These are phyloP conservation scores for Cyclanthera cordifolia DNA, from an alignment of 306 rosid genomes.

Conservation along the genomic window DNA sequence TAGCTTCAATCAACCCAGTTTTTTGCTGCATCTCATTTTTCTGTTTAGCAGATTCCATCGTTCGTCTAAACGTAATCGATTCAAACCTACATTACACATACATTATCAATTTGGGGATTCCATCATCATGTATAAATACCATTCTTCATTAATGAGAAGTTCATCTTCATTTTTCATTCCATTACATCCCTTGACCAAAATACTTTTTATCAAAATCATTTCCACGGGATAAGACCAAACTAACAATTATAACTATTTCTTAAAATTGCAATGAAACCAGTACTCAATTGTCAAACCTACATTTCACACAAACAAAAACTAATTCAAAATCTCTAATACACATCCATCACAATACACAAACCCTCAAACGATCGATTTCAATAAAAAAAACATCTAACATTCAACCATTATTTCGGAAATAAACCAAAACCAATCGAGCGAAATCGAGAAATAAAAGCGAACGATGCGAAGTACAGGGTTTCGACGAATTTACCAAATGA, in stretches of 20 bases:
- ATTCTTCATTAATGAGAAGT: no score
- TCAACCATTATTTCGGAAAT: not conserved
- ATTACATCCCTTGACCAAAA: no score
- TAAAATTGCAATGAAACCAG: no score
- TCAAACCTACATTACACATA: constrained; percentile 41
- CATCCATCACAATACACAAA: not conserved
- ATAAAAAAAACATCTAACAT: not conserved
- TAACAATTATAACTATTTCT: no score
- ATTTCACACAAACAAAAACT: not conserved
- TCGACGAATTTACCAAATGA: constrained; percentile 35
- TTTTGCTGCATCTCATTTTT: constrained; percentile 49
- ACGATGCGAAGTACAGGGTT: not conserved
- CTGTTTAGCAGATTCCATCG: constrained; percentile 36
- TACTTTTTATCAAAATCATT: no score
- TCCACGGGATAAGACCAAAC: no score
- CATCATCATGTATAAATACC: no score
- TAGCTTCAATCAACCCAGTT: constrained; percentile 76
- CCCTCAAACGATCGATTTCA: not conserved
- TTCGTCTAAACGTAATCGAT: constrained; percentile 46
- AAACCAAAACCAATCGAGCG: not conserved
- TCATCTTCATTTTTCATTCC: no score
- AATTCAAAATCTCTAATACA: not conserved
- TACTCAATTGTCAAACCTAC: constrained; percentile 84
- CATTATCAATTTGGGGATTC: no score
- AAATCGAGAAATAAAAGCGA: not conserved